A percentile compares a stretch with the other conserved stretches of the same genome.
phyloP scores from a whole-genome alignment of 2,329 filamentous ascomycete species.

The Trichoderma sp. region DNA sequence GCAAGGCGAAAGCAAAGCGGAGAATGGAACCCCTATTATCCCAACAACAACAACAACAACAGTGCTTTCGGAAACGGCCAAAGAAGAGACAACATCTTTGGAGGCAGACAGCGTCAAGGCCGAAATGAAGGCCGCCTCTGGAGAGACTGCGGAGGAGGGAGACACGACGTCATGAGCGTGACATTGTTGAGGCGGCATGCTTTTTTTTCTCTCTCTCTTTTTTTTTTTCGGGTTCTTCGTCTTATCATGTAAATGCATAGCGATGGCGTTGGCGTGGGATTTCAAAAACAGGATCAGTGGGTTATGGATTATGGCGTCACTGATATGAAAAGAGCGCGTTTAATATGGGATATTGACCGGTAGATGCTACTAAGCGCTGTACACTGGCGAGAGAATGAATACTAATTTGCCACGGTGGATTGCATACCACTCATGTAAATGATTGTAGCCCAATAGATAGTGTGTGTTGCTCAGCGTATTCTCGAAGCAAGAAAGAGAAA shows the following conservation, averaged over 20 bases:
- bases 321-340: background rate
- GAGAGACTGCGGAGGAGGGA: background rate
- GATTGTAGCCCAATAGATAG: background rate
- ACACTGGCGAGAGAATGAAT: background rate
- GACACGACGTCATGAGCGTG: background rate
- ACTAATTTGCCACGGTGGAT: background rate
- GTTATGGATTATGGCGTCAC: background rate
- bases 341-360: background rate
- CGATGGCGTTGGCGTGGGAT: constrained; percentile 26
- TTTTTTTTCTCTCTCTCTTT: background rate
- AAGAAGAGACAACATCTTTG: background rate
- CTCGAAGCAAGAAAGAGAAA: background rate
- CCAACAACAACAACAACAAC: background rate
- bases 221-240: background rate
- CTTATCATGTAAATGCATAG: constrained; percentile 25
- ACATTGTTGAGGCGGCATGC: background rate
- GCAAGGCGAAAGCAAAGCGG: background rate
- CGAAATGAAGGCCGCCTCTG: background rate
- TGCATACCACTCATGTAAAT: background rate
- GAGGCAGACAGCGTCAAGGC: background rate
- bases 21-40: background rate
- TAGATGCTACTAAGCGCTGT: background rate
- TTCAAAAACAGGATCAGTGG: background rate
- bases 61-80: background rate
- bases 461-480: background rate